phyloP scores from a whole-genome alignment of 2,329 filamentous ascomycete species.

The Trichoderma sp. region DNA sequence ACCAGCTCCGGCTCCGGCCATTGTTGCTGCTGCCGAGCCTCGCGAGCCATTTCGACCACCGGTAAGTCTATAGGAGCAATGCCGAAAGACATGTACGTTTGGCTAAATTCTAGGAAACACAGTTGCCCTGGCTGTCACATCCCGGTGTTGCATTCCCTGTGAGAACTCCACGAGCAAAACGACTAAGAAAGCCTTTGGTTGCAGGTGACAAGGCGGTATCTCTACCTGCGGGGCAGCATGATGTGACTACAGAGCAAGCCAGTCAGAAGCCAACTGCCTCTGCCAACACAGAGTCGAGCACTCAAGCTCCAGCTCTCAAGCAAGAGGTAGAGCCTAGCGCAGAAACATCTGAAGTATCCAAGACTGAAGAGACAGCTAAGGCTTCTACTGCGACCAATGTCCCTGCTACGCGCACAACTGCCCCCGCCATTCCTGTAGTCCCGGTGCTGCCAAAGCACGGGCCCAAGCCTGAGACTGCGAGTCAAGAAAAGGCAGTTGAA shows the following conservation, averaged over 20 bases:
- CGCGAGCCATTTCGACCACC: conserved; percentile 51
- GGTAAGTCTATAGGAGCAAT: conserved; percentile 47
- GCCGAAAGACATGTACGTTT: neutral
- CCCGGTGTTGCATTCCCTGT: conserved; percentile 57
- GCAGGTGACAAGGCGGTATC: conserved; percentile 47
- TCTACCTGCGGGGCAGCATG: conserved; percentile 48
- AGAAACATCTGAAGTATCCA: conserved; percentile 32
- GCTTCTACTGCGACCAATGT: conserved; percentile 35
- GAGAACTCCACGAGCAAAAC: conserved; percentile 43
- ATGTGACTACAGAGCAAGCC: conserved; percentile 37
- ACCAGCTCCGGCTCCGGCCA: neutral
- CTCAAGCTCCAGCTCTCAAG: neutral
- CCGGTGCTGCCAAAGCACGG: conserved; percentile 51
- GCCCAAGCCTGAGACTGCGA: conserved; percentile 34
- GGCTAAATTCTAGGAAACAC: conserved; percentile 12
- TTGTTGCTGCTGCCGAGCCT: conserved; percentile 28
- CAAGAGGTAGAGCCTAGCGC: conserved; percentile 10
- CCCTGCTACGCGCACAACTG: conserved; percentile 39
- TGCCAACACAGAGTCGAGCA: neutral
- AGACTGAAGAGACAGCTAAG: conserved; percentile 24
- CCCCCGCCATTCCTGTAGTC: conserved; percentile 50
- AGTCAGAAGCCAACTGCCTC: conserved; percentile 32
- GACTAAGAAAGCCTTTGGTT: conserved; percentile 49
- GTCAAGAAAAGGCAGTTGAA: conserved; percentile 23
- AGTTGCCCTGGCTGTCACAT: conserved; percentile 63